These are phyloP conservation scores for Daldinia sp. DNA, from an alignment of 2,329 filamentous ascomycete genomes.

Conservation along the genomic window DNA sequence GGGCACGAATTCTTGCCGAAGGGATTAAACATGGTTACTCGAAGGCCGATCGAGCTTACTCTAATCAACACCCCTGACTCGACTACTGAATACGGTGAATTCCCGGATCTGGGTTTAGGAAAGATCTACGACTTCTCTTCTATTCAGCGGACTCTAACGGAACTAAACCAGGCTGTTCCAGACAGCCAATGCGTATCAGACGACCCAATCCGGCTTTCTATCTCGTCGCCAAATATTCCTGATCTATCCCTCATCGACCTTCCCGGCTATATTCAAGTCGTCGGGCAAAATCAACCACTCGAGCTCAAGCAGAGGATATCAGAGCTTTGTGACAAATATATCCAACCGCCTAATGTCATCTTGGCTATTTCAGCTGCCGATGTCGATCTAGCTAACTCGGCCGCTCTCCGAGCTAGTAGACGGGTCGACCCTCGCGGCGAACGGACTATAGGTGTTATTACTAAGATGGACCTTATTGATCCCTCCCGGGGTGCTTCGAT, in stretches of 20 bases:
- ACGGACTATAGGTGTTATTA: constrained; percentile 97
- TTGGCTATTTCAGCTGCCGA: constrained; percentile 97
- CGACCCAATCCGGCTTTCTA: constrained; percentile 94
- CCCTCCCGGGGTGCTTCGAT: constrained; percentile 81
- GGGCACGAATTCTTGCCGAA: constrained; percentile 98
- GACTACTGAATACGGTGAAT: constrained; percentile 92
- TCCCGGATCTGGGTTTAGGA: constrained; percentile 88
- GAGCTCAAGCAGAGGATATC: constrained; percentile 96
- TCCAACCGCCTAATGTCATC: constrained; percentile 94
- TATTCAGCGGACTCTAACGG: constrained; percentile 93
- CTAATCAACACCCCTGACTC: constrained; percentile 94
- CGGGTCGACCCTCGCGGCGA: constrained; percentile 94
- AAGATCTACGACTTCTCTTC: constrained; percentile 92
- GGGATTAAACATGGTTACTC: constrained; percentile 98
- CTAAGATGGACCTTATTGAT: constrained; percentile 98
- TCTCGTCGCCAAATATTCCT: constrained; percentile 94
- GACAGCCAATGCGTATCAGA: constrained; percentile 93
- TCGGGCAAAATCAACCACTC: constrained; percentile 87
- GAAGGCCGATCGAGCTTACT: constrained; percentile 94
- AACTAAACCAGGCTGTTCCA: constrained; percentile 93
- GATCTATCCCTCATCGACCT: constrained; percentile 96
- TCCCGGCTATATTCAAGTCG: constrained; percentile 96
- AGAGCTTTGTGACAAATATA: constrained; percentile 98
- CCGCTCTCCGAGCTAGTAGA: constrained; percentile 87
- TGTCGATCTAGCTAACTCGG: constrained; percentile 96